These are phyloP conservation scores for Tricholoma hemisulphureum DNA, from an alignment of 768 basidiomycete genomes.

Conservation along the genomic window DNA sequence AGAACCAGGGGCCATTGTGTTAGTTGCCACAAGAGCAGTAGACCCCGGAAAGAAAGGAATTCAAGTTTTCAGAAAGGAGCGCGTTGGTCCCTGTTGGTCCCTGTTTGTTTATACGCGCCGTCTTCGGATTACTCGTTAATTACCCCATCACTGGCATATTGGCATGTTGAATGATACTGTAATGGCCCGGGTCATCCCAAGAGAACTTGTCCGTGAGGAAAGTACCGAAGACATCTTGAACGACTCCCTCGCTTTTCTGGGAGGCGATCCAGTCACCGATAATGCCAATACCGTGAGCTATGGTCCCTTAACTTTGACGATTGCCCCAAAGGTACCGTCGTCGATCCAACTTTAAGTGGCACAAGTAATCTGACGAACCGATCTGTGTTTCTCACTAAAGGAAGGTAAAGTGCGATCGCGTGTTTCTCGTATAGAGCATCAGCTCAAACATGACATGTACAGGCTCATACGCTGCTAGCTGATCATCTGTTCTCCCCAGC, in stretches of 20 bases:
- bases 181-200: too few species aligned
- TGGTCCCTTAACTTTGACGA: conserved; percentile 51
- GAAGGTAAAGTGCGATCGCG: conserved; percentile 54
- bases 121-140: too few species aligned
- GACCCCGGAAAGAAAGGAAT: background rate
- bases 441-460: conserved; percentile 11
- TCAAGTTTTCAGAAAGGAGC: conserved; percentile 15
- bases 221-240: conserved; percentile 51
- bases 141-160: too few species aligned
- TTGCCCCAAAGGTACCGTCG: conserved; percentile 55
- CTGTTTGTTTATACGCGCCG: conserved; percentile 29
- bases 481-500: conserved; percentile 74
- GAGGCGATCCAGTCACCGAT: conserved; percentile 41
- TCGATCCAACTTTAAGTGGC: background rate
- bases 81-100: conserved; percentile 37
- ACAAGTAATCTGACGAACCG: background rate
- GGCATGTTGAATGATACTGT: too few species aligned
- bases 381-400: conserved; percentile 26
- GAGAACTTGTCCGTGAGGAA: too few species aligned
- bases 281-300: conserved; percentile 48
- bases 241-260: conserved; percentile 53
- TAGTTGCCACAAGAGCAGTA: background rate
- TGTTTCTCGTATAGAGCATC: conserved; percentile 2
- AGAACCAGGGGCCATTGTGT: conserved; percentile 41
- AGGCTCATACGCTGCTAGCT: conserved; percentile 71